These are phyloP conservation scores for Zancudomyces culisetae DNA, from an alignment of 371 early-diverging fungal genomes.

Conservation along the genomic window DNA sequence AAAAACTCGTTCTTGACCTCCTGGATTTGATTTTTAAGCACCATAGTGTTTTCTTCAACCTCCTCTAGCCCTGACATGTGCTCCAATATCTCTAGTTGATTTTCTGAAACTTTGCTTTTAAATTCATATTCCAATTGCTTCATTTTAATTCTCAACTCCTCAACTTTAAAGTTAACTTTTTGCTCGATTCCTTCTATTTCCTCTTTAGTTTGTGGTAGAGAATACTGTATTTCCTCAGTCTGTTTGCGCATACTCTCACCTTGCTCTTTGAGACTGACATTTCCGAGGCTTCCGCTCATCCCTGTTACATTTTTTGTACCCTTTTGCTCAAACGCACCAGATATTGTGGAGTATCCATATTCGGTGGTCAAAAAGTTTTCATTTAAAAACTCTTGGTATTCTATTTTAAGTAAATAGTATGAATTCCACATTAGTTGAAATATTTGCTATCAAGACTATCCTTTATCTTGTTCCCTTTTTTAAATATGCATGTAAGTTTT, in stretches of 20 bases:
- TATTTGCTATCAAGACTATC: no score
- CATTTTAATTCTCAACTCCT: background rate
- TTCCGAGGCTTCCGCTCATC: background rate
- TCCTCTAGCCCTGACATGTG: background rate
- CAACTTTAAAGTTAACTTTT: background rate
- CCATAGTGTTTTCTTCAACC: background rate
- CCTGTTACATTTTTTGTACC: background rate
- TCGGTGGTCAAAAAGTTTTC: background rate
- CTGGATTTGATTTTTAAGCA: background rate
- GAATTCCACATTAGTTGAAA: no score
- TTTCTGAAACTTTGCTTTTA: background rate
- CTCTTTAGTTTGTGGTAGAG: background rate
- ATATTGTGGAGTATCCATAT: background rate
- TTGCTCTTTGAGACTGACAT: background rate
- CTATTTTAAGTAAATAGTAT: slow-evolving; percentile 22
- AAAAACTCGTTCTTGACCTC: background rate
- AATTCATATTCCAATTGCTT: background rate
- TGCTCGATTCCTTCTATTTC: background rate
- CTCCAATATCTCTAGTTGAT: background rate
- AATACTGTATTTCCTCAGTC: no score
- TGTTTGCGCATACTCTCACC: background rate
- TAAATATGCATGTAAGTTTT: no score
- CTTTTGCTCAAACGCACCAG: background rate
- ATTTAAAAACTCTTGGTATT: background rate
- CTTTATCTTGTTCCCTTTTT: no score